Base-by-base conservation (phyloP, 192 early-diverging fungal species). In the Kickxella alabastrina region DNA sequence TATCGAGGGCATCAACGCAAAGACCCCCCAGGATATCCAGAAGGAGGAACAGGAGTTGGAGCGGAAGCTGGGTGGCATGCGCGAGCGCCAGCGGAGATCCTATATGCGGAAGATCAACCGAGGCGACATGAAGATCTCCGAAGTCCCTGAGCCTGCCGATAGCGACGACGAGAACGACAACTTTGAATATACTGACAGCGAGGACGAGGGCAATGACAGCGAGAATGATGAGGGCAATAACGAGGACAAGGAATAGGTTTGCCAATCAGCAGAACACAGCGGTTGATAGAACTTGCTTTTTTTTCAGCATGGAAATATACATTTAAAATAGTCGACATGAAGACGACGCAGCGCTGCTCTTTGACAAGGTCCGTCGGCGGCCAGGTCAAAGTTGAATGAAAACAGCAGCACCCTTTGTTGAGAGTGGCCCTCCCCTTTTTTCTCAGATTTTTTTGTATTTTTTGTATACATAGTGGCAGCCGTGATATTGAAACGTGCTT, bases 61-160 rank as follows among this genome's bases (percentile, higher is more conserved):
- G 55, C 62, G 73, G 12, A 59, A 86, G 44, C 70, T 97, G 52
- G 69, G 59, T 13, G 57, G 55, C 38, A 84, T 98, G 86, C 77
- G 80, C 9, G 88, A 92, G 65, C 85, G 95, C 51, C 82, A 92
- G 54, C 85, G 89, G 54, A 76, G 92, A 57, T 79, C 85, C 25
- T 93, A 87, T 55, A 59, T 87, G 40, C 63, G 95, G 14, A 85
- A 91, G 57, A 45, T 97, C 52, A 87, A 87, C 54, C 78, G 86
- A 12, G 92, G 88, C 3, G 89, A 92, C 15, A 85, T 83, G 25
- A 73, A 77, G 17, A 44, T 52, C 7, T 54, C 44, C 6, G 62
- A 77, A 13, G 37, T 77, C 9, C 59, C 64, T 17, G 52, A 66
- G 13, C 38, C 37, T 7, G 44, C 49, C 49, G 61, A 57, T 15